Percentiles rank a stretch among this genome's conserved stretches.
Evolutionary conservation across 345 rosid genomes (phyloP).

Genomic region (Lepidium sativum): DNA sequence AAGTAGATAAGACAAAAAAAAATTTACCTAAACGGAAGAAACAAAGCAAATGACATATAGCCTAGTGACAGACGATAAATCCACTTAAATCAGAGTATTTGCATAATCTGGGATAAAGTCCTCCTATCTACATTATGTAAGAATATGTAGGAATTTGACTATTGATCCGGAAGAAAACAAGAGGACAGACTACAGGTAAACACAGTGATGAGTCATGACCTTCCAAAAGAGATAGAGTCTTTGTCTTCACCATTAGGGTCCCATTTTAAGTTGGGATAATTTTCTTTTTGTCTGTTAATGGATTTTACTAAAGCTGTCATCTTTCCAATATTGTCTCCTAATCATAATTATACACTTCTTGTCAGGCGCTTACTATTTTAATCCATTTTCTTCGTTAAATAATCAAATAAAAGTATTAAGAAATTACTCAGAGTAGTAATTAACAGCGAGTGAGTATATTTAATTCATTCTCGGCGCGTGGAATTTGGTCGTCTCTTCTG

Average conservation of each 20-base stretch:
- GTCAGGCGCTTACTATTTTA: background rate
- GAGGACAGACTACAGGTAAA: slow-evolving; percentile 13
- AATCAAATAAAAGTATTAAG: too few species aligned
- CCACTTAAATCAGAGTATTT: too few species aligned
- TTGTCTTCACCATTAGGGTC: background rate
- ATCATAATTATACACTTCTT: background rate
- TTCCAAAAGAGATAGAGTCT: slow-evolving; percentile 7
- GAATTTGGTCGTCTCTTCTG: background rate
- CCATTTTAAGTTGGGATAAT: background rate
- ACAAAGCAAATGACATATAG: too few species aligned
- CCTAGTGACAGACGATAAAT: too few species aligned
- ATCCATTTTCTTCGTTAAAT: background rate
- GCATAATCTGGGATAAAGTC: too few species aligned
- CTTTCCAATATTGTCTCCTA: background rate
- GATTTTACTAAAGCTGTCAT: background rate
- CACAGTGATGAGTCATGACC: slow-evolving; percentile 18
- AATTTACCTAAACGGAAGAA: too few species aligned
- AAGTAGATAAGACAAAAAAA: too few species aligned
- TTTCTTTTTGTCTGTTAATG: background rate
- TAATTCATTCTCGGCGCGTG: slow-evolving; percentile 15
- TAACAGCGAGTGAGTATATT: background rate
- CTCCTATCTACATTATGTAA: too few species aligned
- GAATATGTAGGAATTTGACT: too few species aligned
- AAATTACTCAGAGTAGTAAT: slow-evolving; percentile 4
- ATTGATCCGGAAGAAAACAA: too few species aligned